Base-by-base conservation (phyloP, 2,329 filamentous ascomycete species). In the Microcyclosporella mali region DNA sequence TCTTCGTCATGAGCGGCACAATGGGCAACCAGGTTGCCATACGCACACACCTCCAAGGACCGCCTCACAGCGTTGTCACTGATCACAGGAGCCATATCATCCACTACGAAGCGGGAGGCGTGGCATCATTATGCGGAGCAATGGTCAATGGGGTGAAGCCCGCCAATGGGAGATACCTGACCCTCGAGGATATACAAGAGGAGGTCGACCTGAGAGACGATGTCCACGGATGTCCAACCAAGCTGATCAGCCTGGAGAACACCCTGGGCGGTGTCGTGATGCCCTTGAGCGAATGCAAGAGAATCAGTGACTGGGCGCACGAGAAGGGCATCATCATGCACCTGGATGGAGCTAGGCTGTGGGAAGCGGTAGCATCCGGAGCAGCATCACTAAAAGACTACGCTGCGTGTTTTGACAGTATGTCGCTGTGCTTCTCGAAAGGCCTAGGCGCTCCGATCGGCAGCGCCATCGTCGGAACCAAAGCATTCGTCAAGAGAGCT, bases 1-100 rank as follows among this genome's bases (percentile, higher is more conserved):
- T 95, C 3, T 81, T 95, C 41, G 86, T 95, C 42, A 73, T 94
- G 46, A 92, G 86, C 0, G 90, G 90, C 3, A 95, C 89, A 3
- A 95, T 95, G 88, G 51, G 88, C 31, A 95, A 95, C 67, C 88
- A 95, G 63, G 72, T 95, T 14, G 82, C 84, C 0, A 74, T 95
- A 32, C 80, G 89, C 30, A 76, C 85, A 1, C 84, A 92, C 46
- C 74, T 95, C 11, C 76, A 72, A 1, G 83, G 86, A 47, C 88
- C 89, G 11, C 90, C 90, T 0, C 81, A 94, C 62, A 77, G 78
- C 6, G 78, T 95, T 4, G 69, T 95, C 7, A 87, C 84, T 55
- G 89, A 95, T 61, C 72, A 81, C 50, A 77, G 87, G 27, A 78
- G 81, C 3, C 90, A 95, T 61, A 85, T 95, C 45, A 70, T 86